Conservation (phyloP, 345 rosid species). For the Erodium maritimum region DNA sequence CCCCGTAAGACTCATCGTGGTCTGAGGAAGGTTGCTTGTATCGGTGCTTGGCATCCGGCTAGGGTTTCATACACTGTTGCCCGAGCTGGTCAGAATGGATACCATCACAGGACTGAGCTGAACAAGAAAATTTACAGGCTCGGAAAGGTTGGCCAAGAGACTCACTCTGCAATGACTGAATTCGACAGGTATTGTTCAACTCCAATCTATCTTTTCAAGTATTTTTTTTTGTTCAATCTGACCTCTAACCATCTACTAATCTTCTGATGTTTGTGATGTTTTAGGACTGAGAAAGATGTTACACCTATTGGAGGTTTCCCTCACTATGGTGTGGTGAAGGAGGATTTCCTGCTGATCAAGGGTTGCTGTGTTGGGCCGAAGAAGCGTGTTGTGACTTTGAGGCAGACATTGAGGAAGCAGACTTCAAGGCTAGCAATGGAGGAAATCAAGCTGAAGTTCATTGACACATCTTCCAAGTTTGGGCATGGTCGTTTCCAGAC, state of each 20-base stretch:
- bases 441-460: conserved; percentile 66
- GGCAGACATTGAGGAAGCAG: conserved; percentile 61
- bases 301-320: conserved; percentile 93
- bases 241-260: too few relatives aligned
- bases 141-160: conserved; percentile 71
- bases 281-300: conserved; percentile 74
- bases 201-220: too few relatives aligned
- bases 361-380: conserved; percentile 83
- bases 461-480: conserved; percentile 52
- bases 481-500: conserved; percentile 89
- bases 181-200: conserved; percentile 46
- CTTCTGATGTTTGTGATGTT: background rate
- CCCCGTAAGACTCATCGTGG: conserved; percentile 95
- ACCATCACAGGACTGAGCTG: conserved; percentile 86
- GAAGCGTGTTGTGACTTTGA: conserved; percentile 83
- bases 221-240: too few relatives aligned
- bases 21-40: conserved; percentile 92
- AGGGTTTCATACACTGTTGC: conserved; percentile 94
- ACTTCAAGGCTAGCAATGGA: conserved; percentile 67
- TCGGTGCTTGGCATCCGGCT: conserved; percentile 99
- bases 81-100: conserved; percentile 93
- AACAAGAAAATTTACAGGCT: conserved; percentile 80
- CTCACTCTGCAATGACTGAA: conserved; percentile 65
- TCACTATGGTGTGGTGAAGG: conserved; percentile 75
- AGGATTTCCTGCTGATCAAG: conserved; percentile 73